These are phyloP conservation scores for Phytophthora agathidicida DNA, from an alignment of 352 stramenopile species.

Conservation along the genomic window DNA sequence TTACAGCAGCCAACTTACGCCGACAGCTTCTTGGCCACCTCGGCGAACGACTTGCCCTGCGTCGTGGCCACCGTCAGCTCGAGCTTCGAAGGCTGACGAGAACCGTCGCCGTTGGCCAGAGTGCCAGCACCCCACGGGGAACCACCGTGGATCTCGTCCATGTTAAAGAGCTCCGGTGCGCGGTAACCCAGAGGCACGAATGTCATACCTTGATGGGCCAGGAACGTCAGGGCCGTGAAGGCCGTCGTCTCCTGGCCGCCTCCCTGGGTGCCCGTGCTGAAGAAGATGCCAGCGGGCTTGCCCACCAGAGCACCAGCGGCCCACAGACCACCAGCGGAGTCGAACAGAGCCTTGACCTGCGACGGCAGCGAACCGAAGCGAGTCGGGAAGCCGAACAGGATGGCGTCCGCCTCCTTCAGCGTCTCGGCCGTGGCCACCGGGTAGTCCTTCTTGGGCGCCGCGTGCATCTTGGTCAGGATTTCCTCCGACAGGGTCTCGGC, in stretches of 20 bases:
- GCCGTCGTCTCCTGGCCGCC: conserved; percentile 34
- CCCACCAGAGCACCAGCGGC: conserved; percentile 25
- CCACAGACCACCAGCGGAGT: conserved; percentile 31
- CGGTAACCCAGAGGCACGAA: conserved; percentile 33
- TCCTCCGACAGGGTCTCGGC: conserved; percentile 72
- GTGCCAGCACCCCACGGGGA: conserved; percentile 31
- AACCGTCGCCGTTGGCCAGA: conserved; percentile 26
- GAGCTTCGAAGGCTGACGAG: conserved; percentile 74
- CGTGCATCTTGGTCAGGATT: conserved; percentile 76
- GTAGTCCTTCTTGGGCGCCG: conserved; percentile 65
- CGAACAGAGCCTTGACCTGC: conserved; percentile 15
- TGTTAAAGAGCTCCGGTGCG: conserved; percentile 28
- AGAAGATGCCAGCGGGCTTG: conserved; percentile 36
- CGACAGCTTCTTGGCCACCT: conserved; percentile 80
- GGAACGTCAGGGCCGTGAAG: conserved; percentile 34
- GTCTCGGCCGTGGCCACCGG: conserved; percentile 55
- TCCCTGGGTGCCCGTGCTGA: conserved; percentile 33
- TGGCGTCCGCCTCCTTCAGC: conserved; percentile 41
- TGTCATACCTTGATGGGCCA: conserved; percentile 29
- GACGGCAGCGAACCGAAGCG: conserved; percentile 3
- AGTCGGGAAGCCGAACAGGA: conserved; percentile 18
- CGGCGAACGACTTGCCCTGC: conserved; percentile 86
- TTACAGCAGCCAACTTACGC: too few relatives aligned
- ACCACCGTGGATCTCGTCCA: conserved; percentile 34
- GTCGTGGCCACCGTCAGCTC: conserved; percentile 76